A percentile compares a stretch with the other conserved stretches of the same genome.
phyloP scores from a whole-genome alignment of 176 grass and related monocot species.

The Guadua angustifolia region DNA sequence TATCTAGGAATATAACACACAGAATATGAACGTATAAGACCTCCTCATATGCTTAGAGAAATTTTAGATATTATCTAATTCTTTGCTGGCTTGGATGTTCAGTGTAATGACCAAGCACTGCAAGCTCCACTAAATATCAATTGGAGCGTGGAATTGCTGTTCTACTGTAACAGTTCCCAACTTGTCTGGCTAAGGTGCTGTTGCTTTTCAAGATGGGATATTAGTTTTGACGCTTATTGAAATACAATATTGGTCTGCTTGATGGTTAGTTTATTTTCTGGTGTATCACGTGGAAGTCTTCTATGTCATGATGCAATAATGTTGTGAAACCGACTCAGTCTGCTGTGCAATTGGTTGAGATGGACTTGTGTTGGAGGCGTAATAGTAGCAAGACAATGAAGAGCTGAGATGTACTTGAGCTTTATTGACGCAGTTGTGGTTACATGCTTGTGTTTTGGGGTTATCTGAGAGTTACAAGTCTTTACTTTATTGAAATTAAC shows the following conservation, averaged over 20 bases:
- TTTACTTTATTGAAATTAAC: conserved; percentile 24
- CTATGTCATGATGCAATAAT: conserved; percentile 30
- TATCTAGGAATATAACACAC: conserved; percentile 31
- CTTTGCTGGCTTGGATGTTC: conserved; percentile 77
- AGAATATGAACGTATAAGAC: conserved; percentile 9
- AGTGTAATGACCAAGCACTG: conserved; percentile 69
- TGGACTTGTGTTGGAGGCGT: conserved; percentile 6
- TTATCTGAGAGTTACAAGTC: conserved; percentile 10
- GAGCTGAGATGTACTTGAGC: neutral
- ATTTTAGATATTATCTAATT: conserved; percentile 58
- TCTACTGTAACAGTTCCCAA: conserved; percentile 61
- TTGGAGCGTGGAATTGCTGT: conserved; percentile 63
- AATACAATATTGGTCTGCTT: conserved; percentile 30
- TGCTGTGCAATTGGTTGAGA: conserved; percentile 1
- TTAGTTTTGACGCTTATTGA: conserved; percentile 34
- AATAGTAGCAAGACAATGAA: conserved; percentile 19
- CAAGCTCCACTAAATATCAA: conserved; percentile 64
- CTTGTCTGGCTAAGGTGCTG: conserved; percentile 50
- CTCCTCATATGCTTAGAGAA: conserved; percentile 43
- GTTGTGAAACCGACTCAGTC: conserved; percentile 21
- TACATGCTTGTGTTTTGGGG: conserved; percentile 2
- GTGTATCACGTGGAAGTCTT: neutral
- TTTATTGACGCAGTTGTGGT: conserved; percentile 2
- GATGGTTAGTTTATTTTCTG: conserved; percentile 37
- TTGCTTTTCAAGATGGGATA: conserved; percentile 51